These are phyloP conservation scores for Podochytrium sp. DNA, from an alignment of 192 early-diverging fungal genomes.

Conservation along the genomic window DNA sequence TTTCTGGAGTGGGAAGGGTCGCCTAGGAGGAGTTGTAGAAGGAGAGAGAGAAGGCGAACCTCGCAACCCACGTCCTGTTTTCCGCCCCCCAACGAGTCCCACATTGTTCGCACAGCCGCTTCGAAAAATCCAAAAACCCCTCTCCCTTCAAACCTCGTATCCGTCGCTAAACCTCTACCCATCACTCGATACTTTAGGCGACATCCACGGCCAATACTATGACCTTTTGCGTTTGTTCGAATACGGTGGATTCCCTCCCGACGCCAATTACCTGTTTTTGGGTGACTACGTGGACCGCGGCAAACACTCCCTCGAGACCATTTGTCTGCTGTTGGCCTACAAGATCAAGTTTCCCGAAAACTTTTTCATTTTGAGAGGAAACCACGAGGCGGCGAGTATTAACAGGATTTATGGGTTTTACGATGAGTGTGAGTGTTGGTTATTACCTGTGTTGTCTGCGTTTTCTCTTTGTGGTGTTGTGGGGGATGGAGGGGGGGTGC, in stretches of 20 bases:
- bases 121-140: background rate
- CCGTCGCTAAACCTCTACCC: background rate
- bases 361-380: slow-evolving; percentile 98
- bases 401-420: slow-evolving; percentile 99
- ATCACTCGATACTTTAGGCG: slow-evolving; percentile 43
- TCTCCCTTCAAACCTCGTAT: too few relatives aligned
- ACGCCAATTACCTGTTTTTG: slow-evolving; percentile 95
- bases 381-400: slow-evolving; percentile 97
- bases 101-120: background rate
- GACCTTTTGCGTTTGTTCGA: slow-evolving; percentile 95
- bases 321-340: slow-evolving; percentile 95
- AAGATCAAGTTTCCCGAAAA: slow-evolving; percentile 99
- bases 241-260: slow-evolving; percentile 94
- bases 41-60: too few relatives aligned
- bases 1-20: too few relatives aligned
- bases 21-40: too few relatives aligned
- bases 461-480: slow-evolving; percentile 30
- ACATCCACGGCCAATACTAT: slow-evolving; percentile 97
- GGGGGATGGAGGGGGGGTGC: too few relatives aligned
- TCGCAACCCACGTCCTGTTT: too few relatives aligned
- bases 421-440: slow-evolving; percentile 79
- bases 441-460: slow-evolving; percentile 29
- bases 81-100: too few relatives aligned
- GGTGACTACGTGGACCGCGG: slow-evolving; percentile 98
- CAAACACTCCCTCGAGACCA: slow-evolving; percentile 97